Evolutionary conservation across 306 rosid genomes (phyloP).

Genomic region (Psophocarpus tetragonolobus): DNA sequence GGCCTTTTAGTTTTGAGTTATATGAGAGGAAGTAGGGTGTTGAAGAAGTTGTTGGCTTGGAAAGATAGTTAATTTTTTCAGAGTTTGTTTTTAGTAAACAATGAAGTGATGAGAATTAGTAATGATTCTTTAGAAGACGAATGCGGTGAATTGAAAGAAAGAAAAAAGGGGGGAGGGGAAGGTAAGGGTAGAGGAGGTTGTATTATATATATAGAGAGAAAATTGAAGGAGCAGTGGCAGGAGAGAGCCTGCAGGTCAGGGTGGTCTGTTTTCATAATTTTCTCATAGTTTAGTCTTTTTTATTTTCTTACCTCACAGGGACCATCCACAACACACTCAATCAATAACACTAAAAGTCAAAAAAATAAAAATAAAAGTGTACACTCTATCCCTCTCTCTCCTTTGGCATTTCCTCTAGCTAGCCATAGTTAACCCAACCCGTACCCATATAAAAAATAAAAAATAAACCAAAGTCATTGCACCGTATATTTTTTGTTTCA

Average conservation of each 20-base stretch:
- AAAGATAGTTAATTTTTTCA: neutral
- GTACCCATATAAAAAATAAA: neutral
- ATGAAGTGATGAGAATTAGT: neutral
- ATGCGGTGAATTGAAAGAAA: neutral
- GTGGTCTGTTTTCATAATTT: slow-evolving; percentile 35
- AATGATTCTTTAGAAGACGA: neutral
- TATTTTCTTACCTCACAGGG: slow-evolving; percentile 46
- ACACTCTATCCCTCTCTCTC: slow-evolving; percentile 31
- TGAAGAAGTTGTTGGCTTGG: neutral
- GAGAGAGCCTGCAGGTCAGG: slow-evolving; percentile 43
- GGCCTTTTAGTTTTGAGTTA: neutral
- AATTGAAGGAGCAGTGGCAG: neutral
- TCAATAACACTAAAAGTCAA: slow-evolving; percentile 67
- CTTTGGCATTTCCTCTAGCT: slow-evolving; percentile 27
- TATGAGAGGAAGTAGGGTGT: neutral
- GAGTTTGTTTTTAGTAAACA: neutral
- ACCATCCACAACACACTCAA: slow-evolving; percentile 54
- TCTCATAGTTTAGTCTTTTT: slow-evolving; percentile 24
- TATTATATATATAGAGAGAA: slow-evolving; percentile 2
- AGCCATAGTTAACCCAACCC: neutral
- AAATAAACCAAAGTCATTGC: neutral
- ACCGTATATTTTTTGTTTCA: neutral
- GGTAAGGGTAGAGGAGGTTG: neutral
- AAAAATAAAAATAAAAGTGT: slow-evolving; percentile 33
- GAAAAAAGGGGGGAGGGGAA: neutral